These are phyloP conservation scores for Coemansia sp. DNA, from an alignment of 192 early-diverging fungal genomes.

Conservation along the genomic window DNA sequence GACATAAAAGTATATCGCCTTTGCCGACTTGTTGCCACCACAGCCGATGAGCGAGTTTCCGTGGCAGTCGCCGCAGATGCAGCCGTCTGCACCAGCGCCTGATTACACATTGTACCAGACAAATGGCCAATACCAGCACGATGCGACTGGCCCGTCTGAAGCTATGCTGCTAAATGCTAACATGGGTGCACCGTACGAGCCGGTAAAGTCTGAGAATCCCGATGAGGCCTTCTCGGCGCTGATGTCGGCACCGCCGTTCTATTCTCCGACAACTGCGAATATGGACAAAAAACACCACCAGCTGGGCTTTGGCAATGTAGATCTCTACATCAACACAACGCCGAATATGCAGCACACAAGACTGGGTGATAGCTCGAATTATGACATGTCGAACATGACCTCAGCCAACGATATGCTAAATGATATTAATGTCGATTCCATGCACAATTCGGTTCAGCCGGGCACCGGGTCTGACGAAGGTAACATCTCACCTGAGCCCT, in stretches of 20 bases:
- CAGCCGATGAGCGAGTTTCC: constrained; percentile 27
- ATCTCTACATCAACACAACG: not conserved
- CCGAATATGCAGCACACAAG: not conserved
- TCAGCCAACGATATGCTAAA: not conserved
- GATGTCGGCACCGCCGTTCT: not conserved
- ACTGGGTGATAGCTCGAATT: not conserved
- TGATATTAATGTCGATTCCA: not conserved
- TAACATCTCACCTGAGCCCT: constrained; percentile 21
- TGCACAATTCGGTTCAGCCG: not conserved
- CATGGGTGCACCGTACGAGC: not conserved
- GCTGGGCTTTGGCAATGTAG: not conserved
- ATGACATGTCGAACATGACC: not conserved
- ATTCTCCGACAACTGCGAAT: not conserved
- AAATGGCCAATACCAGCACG: not conserved
- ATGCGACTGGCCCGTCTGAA: not conserved
- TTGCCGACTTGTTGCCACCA: constrained; percentile 9
- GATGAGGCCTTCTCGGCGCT: constrained; percentile 1
- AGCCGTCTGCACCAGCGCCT: constrained; percentile 10
- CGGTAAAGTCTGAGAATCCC: not conserved
- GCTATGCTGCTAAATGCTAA: not conserved
- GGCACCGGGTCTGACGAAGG: not conserved
- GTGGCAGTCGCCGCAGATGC: constrained; percentile 37
- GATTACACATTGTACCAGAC: not conserved
- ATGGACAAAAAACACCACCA: not conserved
- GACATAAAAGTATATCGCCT: not conserved